Evolutionary conservation across 2,329 filamentous ascomycete species (phyloP).

Genomic region (Colletotrichum musae): DNA sequence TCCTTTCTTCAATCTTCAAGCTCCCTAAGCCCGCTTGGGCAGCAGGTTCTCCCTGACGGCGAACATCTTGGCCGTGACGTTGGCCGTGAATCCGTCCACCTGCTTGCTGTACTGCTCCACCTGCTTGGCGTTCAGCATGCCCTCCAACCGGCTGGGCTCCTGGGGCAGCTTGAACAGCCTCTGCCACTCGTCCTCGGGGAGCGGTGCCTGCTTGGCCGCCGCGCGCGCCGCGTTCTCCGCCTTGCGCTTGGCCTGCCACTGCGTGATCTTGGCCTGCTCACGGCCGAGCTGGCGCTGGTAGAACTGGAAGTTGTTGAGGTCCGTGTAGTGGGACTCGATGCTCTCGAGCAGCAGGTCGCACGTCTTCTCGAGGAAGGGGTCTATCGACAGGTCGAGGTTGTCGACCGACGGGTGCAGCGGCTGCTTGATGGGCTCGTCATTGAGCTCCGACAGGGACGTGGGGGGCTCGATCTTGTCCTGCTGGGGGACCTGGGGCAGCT

Average conservation of each 20-base stretch:
- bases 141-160: constrained; percentile 93
- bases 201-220: constrained; percentile 87
- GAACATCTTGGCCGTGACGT: constrained; percentile 97
- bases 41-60: constrained; percentile 83
- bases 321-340: constrained; percentile 98
- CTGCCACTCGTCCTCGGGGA: constrained; percentile 99
- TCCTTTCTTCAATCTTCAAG: constrained; percentile 1
- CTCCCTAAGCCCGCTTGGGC: constrained; percentile 61
- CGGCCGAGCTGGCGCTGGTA: constrained; percentile 94
- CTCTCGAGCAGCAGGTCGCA: constrained; percentile 96
- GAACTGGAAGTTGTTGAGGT: constrained; percentile 98
- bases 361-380: constrained; percentile 98
- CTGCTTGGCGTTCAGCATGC: constrained; percentile 94
- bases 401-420: constrained; percentile 92
- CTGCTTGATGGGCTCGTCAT: constrained; percentile 71
- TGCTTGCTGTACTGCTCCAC: constrained; percentile 98
- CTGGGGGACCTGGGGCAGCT: constrained; percentile 80
- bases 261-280: constrained; percentile 95
- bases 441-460: constrained; percentile 83
- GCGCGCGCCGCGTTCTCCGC: constrained; percentile 90
- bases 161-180: constrained; percentile 97
- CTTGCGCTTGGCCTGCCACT: constrained; percentile 98
- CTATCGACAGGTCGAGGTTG: constrained; percentile 90
- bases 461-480: constrained; percentile 81
- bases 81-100: constrained; percentile 95